Evolutionary conservation across 495 filamentous ascomycete genomes (phyloP).

Genomic region (Alectoria sarmentosa): DNA sequence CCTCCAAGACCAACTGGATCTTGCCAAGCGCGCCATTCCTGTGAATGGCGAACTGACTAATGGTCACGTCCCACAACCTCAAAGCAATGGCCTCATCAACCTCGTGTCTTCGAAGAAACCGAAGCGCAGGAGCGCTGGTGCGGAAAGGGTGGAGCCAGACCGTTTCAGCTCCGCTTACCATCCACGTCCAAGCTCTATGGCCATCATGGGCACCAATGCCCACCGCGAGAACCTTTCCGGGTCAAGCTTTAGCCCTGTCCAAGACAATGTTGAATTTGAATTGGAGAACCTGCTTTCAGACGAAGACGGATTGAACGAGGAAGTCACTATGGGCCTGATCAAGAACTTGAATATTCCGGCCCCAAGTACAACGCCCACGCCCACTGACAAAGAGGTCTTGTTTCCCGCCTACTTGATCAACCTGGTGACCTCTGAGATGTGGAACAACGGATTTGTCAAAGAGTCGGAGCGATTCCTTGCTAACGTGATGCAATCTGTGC

Average conservation of each 20-base stretch:
- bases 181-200: conserved; percentile 93
- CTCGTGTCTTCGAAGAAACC: conserved; percentile 96
- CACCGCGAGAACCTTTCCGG: conserved; percentile 60
- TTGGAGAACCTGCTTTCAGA: conserved; percentile 89
- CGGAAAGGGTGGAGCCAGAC: conserved; percentile 75
- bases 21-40: conserved; percentile 63
- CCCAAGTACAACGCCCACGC: conserved; percentile 69
- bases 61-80: conserved; percentile 47
- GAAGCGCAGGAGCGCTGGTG: conserved; percentile 87
- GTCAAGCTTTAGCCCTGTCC: conserved; percentile 64
- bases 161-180: conserved; percentile 88
- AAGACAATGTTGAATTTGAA: conserved; percentile 87
- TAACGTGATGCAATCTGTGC: conserved; percentile 99
- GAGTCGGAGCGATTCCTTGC: conserved; percentile 98
- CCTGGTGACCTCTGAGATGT: conserved; percentile 98
- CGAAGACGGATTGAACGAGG: conserved; percentile 91
- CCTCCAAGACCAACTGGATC: conserved; percentile 85
- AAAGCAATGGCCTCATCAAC: conserved; percentile 80
- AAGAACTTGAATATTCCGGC: conserved; percentile 91
- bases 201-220: conserved; percentile 55
- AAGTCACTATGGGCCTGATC: conserved; percentile 92
- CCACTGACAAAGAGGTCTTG: conserved; percentile 95
- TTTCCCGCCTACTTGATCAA: conserved; percentile 99
- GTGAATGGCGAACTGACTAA: conserved; percentile 65
- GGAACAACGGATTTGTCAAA: conserved; percentile 99